Base-by-base conservation (phyloP, 768 basidiomycete species). In the Clitopilus hobsonii region DNA sequence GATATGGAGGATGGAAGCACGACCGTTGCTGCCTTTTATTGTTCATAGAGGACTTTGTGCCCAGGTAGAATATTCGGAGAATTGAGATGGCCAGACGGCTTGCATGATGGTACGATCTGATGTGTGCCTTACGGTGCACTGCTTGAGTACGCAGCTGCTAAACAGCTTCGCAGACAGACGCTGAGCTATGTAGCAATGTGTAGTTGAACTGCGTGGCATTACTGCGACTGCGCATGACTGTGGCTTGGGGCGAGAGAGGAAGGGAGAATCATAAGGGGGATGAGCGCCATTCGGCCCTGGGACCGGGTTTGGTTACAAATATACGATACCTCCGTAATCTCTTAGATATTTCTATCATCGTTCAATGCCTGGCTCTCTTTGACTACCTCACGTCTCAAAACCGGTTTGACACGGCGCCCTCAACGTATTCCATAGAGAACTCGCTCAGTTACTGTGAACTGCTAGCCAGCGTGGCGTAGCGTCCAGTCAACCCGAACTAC, bases 51-150 rank as follows among this genome's bases (percentile, higher is more conserved):
- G 47, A 53, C 49, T 51, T 54, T 49, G 48, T 38, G 11, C 14
- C 32, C n/a, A n/a, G 30, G 49, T 48, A 51, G 49, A 54, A 30
- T 23, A 41, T 20, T 45, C 41, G 41, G 41, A 45, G 41, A 45
- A 45, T 45, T 18, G n/a, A 4, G 23, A 26, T 22, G 4, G 3
- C 16, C 47, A 22, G 23, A 26, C 47, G 4, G 3, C 16, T 22
- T 11, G 47, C 47, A 22, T 48, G 47, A 36, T 36, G 32, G 13
- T 23, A 4, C 22, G 14, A 45, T 45, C 41, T 45, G 41, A 23
- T 45, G n/a, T 45, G 6, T 45, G 26, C 22, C 50, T 28, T 51
- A 36, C 50, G 22, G 28, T 36, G 26, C 2, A 6, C 28, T 27
- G 50, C 26, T 6, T 14, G 5, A 8, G 5, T 45, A 18, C 28